phyloP scores from a whole-genome alignment of 78 protist genomes.

The Dictyostelium discoideum region dicty_2.7 NC_007089.4:1725001-1725500 shows the following conservation, averaged over 20 bases:
- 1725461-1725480: not conserved
- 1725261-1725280: not conserved
- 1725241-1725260: not conserved
- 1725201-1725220: conserved; percentile 12
- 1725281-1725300: not conserved
- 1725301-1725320: not conserved
- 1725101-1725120: conserved; percentile 57
- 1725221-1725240: not conserved
- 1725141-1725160: conserved; percentile 59
- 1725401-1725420: not conserved
- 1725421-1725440: not conserved
- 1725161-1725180: conserved; percentile 68
- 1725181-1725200: not conserved
- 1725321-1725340: not conserved
- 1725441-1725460: not conserved
- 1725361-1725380: not conserved
- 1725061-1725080: conserved; percentile 18
- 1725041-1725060: not conserved
- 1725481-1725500: no score
- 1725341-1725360: not conserved
- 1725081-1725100: conserved; percentile 14
- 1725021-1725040: no score
- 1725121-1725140: conserved; percentile 17
- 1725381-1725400: not conserved
- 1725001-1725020: no score